Evolutionary conservation across 2,329 filamentous ascomycete species (phyloP), one percentile per base, ranked within the genome.

Genomic region (Curvularia sp.): DNA sequence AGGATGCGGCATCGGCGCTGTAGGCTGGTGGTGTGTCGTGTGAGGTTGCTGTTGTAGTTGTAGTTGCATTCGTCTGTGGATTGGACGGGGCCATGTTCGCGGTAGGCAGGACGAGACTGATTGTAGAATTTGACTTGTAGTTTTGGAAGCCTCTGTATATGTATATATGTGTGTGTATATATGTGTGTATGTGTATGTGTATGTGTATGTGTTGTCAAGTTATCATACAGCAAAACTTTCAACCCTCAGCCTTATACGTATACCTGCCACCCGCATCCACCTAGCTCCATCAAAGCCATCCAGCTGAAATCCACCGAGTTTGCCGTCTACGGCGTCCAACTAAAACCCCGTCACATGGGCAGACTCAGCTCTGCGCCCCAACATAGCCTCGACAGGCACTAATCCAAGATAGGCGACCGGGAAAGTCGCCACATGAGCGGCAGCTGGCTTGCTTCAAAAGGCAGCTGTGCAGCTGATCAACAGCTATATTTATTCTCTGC

Each of bases 11-110:
- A 7, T 15, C 7, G 45, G 42, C 12, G 34, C 8, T 23, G 49
- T 65, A 64, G 21, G 51, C 30, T 21, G 62, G 62, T 15, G 51
- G 55, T 6, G 43, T 38, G 7, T 61, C 41, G 5, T 18, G 12
- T 25, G 5, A 15, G 25, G 18, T 19, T 15, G 18, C 1, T 12
- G 42, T 21, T 25, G 41, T 19, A 36, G 25, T 19, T 38, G 41
- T 7, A 18, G 41, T 13, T 32, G 42, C 2, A 18, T 39, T 38
- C 0, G 48, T 12, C 13, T 32, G 34, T 18, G 18, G 0, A 5
- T 43, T 28, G n/a, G 42, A 9, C 23, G 13, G 18, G 9, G 23
- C 6, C 25, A 28, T 45, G 6, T 45, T 28, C 6, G 39, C 23
- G 39, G 38, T 15, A 41, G 32, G 19, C 30, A 3, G 15, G 30